Evolutionary conservation across 345 rosid species (phyloP).

Genomic region (Bruguiera sexangula): DNA sequence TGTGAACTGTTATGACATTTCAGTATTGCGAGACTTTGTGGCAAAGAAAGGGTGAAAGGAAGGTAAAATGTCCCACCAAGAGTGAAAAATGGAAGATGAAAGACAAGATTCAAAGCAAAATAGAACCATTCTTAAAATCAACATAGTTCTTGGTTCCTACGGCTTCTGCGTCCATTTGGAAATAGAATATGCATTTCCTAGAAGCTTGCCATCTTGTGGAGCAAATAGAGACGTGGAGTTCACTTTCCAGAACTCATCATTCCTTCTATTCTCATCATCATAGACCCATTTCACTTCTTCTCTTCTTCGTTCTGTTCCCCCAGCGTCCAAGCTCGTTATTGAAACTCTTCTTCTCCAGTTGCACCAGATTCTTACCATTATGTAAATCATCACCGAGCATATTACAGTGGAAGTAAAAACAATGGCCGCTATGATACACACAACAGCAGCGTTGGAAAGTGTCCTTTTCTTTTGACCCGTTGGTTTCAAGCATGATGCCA

Average conservation of each 20-base stretch:
- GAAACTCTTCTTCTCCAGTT: slow-evolving; percentile 50
- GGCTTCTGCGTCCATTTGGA: slow-evolving; percentile 33
- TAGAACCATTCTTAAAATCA: slow-evolving; percentile 5
- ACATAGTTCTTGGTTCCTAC: slow-evolving; percentile 23
- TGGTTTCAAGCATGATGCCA: slow-evolving; percentile 37
- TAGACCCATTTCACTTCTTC: slow-evolving; percentile 38
- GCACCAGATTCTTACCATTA: slow-evolving; percentile 66
- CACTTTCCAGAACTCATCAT: slow-evolving; percentile 42
- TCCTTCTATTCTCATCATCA: slow-evolving; percentile 37
- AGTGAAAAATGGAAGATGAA: no score
- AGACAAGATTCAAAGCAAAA: no score
- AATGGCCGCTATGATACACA: slow-evolving; percentile 45
- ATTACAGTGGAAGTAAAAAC: slow-evolving; percentile 54
- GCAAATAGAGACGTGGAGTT: slow-evolving; percentile 35
- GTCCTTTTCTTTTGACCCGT: slow-evolving; percentile 20
- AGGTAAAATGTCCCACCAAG: no score
- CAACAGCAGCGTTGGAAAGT: slow-evolving; percentile 44
- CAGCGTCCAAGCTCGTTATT: slow-evolving; percentile 33
- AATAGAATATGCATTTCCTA: slow-evolving; percentile 38
- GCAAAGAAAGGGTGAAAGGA: background rate
- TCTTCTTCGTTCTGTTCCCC: slow-evolving; percentile 30
- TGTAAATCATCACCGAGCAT: slow-evolving; percentile 57
- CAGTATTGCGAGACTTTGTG: background rate
- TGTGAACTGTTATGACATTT: background rate
- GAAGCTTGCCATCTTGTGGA: slow-evolving; percentile 29